Percentiles rank a stretch among this genome's conserved stretches.
These are phyloP conservation scores for Salmacisia buchloeana DNA, from an alignment of 1,284 basidiomycete genomes.

Conservation along the genomic window DNA sequence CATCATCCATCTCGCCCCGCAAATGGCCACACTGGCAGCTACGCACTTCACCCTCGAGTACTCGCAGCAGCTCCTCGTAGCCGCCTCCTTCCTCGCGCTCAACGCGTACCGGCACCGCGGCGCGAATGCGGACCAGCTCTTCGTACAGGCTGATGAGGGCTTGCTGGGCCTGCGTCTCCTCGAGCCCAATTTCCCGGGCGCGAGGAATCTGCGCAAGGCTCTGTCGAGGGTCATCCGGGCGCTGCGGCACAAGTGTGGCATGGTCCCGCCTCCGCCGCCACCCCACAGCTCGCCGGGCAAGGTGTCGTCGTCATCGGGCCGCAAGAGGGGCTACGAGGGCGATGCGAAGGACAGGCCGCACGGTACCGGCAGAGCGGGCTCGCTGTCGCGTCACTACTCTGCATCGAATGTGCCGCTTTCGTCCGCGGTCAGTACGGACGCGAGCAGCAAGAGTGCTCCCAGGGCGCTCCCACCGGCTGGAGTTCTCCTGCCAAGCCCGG, in stretches of 20 bases:
- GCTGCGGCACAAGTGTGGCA: background rate
- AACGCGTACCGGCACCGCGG: background rate
- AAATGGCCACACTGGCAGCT: conserved; percentile 7
- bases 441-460: too few species aligned
- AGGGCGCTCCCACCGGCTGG: too few species aligned
- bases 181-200: conserved; percentile 6
- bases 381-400: too few species aligned
- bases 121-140: background rate
- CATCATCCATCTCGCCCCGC: conserved; percentile 6
- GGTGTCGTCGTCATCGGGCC: too few species aligned
- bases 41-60: conserved; percentile 9
- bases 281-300: too few species aligned
- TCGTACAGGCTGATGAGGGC: conserved; percentile 12
- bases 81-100: conserved; percentile 11
- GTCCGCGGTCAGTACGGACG: too few species aligned
- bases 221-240: background rate
- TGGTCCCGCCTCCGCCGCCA: too few species aligned
- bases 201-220: conserved; percentile 1
- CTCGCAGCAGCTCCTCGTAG: conserved; percentile 4
- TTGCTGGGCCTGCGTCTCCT: background rate
- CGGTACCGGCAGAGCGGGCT: too few species aligned
- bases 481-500: too few species aligned
- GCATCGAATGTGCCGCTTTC: too few species aligned
- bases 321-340: too few species aligned
- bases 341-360: too few species aligned